Percentiles rank a stretch among this genome's conserved stretches.
Evolutionary conservation across 1,139 yeast genomes (phyloP).

Genomic region (Hyphopichia wangnamkhiaoensis): DNA sequence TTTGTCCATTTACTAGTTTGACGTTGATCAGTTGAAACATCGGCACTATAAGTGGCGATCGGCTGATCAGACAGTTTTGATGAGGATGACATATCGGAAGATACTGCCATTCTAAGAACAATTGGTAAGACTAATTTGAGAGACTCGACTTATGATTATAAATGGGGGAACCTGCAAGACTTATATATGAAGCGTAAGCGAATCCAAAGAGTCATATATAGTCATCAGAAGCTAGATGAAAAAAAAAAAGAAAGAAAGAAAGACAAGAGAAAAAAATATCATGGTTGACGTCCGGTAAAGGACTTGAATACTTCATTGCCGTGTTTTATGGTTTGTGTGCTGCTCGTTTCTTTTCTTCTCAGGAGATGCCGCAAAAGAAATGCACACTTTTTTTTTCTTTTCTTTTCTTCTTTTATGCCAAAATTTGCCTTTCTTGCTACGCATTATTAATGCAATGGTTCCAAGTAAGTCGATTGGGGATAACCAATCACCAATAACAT

Average conservation of each 20-base stretch:
- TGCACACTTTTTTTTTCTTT: neutral
- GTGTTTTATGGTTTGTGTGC: neutral
- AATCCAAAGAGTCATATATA: too few species aligned
- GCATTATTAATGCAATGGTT: too few species aligned
- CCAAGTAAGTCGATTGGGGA: too few species aligned
- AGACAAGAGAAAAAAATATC: neutral
- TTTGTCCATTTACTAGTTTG: slow-evolving; percentile 20
- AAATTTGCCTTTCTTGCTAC: too few species aligned
- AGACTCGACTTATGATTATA: too few species aligned
- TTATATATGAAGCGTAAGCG: too few species aligned
- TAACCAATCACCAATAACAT: too few species aligned
- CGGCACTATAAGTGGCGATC: neutral
- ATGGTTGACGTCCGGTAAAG: neutral
- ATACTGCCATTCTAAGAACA: too few species aligned
- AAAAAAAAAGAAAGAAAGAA: neutral
- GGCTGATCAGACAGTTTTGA: neutral
- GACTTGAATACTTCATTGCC: neutral
- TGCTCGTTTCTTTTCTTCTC: neutral
- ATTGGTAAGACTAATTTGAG: too few species aligned
- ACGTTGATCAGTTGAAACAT: neutral
- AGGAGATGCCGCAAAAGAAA: too few species aligned
- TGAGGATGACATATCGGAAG: neutral
- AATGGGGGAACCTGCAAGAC: too few species aligned
- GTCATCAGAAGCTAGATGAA: neutral
- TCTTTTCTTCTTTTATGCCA: too few species aligned